phyloP scores from a whole-genome alignment of 106 monocot species.

The Xerophyta viscosa region DNA sequence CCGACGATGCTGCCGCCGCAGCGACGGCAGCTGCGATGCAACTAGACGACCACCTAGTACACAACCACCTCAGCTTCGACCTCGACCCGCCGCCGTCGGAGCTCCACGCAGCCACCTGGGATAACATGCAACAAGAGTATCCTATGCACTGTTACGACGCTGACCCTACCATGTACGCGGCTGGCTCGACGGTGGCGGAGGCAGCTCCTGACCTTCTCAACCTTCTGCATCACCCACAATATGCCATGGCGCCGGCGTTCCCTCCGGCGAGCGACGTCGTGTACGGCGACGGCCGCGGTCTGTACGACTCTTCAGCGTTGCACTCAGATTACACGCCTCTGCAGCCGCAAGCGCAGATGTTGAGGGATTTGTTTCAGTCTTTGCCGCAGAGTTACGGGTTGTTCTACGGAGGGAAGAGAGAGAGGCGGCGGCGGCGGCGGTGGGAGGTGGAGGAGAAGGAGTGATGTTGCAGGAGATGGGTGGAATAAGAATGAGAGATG shows the following conservation, averaged over 20 bases:
- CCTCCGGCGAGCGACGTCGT: too few species aligned
- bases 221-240: conserved; percentile 33
- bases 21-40: conserved; percentile 11
- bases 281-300: too few species aligned
- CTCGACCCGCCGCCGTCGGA: conserved; percentile 35
- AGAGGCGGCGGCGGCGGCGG: conserved; percentile 10
- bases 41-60: too few species aligned
- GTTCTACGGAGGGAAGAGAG: conserved; percentile 53
- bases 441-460: conserved; percentile 7
- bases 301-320: conserved; percentile 10
- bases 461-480: conserved; percentile 35
- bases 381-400: conserved; percentile 62
- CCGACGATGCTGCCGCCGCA: conserved; percentile 1
- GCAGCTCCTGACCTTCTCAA: conserved; percentile 37
- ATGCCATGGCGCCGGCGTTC: conserved; percentile 6
- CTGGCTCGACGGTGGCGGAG: too few species aligned
- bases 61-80: conserved; percentile 21
- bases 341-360: conserved; percentile 28
- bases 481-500: conserved; percentile 28
- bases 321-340: conserved; percentile 17
- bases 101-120: conserved; percentile 24
- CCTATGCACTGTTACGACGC: conserved; percentile 1
- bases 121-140: background rate
- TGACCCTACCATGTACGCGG: too few species aligned
- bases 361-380: conserved; percentile 64